Conservation (phyloP, 2,329 filamentous ascomycete species). For the Trichoderma sp. region DNA sequence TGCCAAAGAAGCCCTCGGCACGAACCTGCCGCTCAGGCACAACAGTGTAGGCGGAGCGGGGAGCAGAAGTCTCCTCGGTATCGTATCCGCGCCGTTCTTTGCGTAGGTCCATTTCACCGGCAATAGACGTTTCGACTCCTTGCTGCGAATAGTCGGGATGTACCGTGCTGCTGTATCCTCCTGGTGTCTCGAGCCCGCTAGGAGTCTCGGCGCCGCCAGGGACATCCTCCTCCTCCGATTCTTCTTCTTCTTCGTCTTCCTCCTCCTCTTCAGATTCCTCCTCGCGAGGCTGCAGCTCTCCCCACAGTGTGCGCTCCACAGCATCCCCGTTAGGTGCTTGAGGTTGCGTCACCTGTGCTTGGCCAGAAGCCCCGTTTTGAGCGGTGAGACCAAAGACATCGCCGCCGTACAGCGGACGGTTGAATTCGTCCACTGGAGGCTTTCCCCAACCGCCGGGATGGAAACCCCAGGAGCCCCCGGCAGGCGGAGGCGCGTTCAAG, state of each 20-base stretch:
- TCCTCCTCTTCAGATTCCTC: slow-evolving; percentile 73
- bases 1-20: slow-evolving; percentile 92
- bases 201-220: slow-evolving; percentile 69
- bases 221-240: slow-evolving; percentile 60
- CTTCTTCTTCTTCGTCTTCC: slow-evolving; percentile 74
- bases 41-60: slow-evolving; percentile 81
- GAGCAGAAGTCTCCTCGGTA: slow-evolving; percentile 73
- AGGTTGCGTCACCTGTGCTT: slow-evolving; percentile 38
- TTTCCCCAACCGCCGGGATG: slow-evolving; percentile 95
- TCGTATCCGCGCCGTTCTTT: slow-evolving; percentile 80
- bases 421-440: slow-evolving; percentile 89
- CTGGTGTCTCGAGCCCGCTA: slow-evolving; percentile 74
- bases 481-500: slow-evolving; percentile 86
- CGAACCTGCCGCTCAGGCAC: slow-evolving; percentile 83
- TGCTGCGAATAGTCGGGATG: slow-evolving; percentile 71
- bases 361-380: slow-evolving; percentile 38
- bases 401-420: slow-evolving; percentile 85
- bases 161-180: slow-evolving; percentile 74
- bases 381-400: slow-evolving; percentile 82
- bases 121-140: slow-evolving; percentile 68
- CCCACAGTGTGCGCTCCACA: slow-evolving; percentile 86
- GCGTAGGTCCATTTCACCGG: slow-evolving; percentile 85
- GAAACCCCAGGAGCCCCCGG: slow-evolving; percentile 90
- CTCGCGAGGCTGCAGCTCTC: slow-evolving; percentile 77
- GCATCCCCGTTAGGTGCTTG: slow-evolving; percentile 61